phyloP scores from a whole-genome alignment of 345 rosid genomes.

The Eucalyptus tenuipes region DNA sequence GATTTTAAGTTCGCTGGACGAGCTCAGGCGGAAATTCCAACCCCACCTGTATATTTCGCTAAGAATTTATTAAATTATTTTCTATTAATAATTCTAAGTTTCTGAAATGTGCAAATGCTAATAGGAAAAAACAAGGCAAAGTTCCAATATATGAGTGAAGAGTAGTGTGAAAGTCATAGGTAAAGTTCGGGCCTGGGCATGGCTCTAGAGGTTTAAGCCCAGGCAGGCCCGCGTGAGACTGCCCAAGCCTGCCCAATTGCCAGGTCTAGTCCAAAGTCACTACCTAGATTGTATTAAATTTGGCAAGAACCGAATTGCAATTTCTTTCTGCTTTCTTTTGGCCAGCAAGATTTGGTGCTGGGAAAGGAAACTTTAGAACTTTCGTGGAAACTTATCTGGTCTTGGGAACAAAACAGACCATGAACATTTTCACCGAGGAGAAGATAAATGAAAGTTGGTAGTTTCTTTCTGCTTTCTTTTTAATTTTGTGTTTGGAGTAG shows the following conservation, averaged over 20 bases:
- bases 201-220: not conserved
- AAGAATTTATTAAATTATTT: not conserved
- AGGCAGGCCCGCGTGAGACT: not conserved
- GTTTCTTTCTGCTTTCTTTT: no score
- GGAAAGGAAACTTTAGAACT: not conserved
- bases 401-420: not conserved
- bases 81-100: not conserved
- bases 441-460: not conserved
- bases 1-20: not conserved
- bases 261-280: not conserved
- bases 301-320: not conserved
- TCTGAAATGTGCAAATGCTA: not conserved
- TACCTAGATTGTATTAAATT: not conserved
- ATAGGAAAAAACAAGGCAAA: not conserved
- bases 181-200: not conserved
- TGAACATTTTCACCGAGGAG: not conserved
- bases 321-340: not conserved
- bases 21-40: not conserved
- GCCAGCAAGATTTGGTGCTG: not conserved
- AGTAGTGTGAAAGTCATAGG: not conserved
- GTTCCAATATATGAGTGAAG: not conserved
- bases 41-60: not conserved
- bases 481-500: no score
- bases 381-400: not conserved
- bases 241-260: not conserved